phyloP scores from a whole-genome alignment of 345 rosid species.

The Salix brachista region DNA sequence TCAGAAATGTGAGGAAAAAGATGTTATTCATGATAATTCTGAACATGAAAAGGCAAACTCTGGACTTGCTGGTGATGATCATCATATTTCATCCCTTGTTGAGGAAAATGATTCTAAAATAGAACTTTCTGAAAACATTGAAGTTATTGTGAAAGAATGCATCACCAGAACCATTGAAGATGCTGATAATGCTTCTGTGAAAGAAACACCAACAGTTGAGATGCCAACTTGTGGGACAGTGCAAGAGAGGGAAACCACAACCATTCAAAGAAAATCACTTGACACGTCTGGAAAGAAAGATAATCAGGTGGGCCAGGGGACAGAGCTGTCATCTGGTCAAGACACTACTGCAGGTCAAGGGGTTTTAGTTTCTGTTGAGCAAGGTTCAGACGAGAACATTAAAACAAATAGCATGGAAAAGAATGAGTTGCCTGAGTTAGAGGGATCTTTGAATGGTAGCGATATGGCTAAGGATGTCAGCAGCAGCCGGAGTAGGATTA shows the following conservation, averaged over 20 bases:
- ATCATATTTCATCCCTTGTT: conserved; percentile 24
- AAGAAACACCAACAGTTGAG: conserved; percentile 28
- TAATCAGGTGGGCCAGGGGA: conserved; percentile 19
- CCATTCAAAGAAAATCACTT: conserved; percentile 19
- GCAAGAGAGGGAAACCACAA: conserved; percentile 12
- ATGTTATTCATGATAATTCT: conserved; percentile 22
- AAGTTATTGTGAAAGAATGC: conserved; percentile 16
- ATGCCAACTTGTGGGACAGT: conserved; percentile 24
- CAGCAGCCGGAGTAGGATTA: conserved; percentile 49
- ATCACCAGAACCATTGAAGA: conserved; percentile 9
- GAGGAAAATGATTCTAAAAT: conserved; percentile 25
- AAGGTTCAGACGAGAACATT: conserved; percentile 30
- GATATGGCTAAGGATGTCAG: conserved; percentile 38
- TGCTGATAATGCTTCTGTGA: conserved; percentile 23
- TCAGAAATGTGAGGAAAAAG: conserved; percentile 19
- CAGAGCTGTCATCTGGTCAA: conserved; percentile 32
- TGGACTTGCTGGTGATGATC: conserved; percentile 18
- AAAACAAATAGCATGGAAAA: conserved; percentile 34
- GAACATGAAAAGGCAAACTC: conserved; percentile 16
- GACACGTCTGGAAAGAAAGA: conserved; percentile 29
- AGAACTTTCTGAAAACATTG: conserved; percentile 28
- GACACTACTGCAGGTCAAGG: conserved; percentile 31
- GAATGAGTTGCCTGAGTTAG: conserved; percentile 36
- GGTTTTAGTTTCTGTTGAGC: conserved; percentile 27
- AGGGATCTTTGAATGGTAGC: conserved; percentile 33